Percentiles rank a stretch among this genome's conserved stretches.
Evolutionary conservation across 1,284 basidiomycete species (phyloP).

Genomic region (Leccinum holopus): DNA sequence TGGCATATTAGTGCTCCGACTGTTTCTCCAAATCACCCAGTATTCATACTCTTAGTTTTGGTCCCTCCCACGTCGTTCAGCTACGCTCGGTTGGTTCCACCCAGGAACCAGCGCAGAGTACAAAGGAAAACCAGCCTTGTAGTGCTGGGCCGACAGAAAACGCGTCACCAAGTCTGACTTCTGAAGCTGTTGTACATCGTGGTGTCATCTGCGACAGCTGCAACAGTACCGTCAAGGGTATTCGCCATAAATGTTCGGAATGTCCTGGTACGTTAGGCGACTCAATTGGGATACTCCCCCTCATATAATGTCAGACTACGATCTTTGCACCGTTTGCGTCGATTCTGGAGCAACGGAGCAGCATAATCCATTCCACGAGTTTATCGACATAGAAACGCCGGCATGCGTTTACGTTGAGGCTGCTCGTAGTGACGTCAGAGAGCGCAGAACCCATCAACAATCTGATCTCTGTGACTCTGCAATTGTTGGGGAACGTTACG

Average conservation of each 20-base stretch:
- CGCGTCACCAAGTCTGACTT: not conserved
- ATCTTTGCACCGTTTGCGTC: slow-evolving; percentile 64
- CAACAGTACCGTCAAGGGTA: slow-evolving; percentile 51
- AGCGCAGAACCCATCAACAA: slow-evolving; percentile 1
- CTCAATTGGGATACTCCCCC: not conserved
- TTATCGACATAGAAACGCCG: slow-evolving; percentile 64
- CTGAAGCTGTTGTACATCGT: slow-evolving; percentile 18
- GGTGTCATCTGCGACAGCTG: slow-evolving; percentile 49
- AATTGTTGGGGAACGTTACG: slow-evolving; percentile 67
- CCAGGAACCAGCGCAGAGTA: slow-evolving; percentile 5
- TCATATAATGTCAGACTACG: slow-evolving; percentile 51
- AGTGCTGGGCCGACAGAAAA: not conserved
- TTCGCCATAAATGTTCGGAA: slow-evolving; percentile 74
- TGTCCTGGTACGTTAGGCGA: slow-evolving; percentile 51
- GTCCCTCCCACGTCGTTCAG: slow-evolving; percentile 31
- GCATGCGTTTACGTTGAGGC: slow-evolving; percentile 64
- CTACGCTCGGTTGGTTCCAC: slow-evolving; percentile 9
- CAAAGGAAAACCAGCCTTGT: not conserved
- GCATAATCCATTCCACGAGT: slow-evolving; percentile 64
- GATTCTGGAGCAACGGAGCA: slow-evolving; percentile 41
- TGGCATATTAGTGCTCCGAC: slow-evolving; percentile 22
- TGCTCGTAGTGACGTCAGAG: slow-evolving; percentile 38
- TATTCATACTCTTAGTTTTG: slow-evolving; percentile 32
- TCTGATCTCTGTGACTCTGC: slow-evolving; percentile 54
- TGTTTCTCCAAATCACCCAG: slow-evolving; percentile 32